Base-by-base conservation (phyloP, 495 filamentous ascomycete genomes). In the Letharia columbiana region DNA sequence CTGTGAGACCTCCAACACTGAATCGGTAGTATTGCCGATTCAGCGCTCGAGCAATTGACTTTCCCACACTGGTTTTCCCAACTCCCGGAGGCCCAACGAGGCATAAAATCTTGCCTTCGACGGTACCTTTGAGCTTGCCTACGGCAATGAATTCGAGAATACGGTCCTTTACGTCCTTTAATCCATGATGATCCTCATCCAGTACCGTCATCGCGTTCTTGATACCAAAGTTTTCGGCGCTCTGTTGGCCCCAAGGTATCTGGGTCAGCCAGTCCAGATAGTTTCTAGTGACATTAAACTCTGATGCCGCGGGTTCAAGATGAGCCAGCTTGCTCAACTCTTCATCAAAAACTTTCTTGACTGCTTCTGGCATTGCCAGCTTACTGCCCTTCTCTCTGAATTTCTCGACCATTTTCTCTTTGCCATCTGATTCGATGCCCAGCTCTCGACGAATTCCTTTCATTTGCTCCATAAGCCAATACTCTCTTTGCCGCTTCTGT, bases 381-480 rank as follows among this genome's bases (percentile, higher is more conserved):
- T 95, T 97, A 67, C 85, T 84, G 0, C 91, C 91, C 79, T 96
- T 97, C 74, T 96, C 92, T 76, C 89, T 93, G 78, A 98, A 99
- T 73, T 89, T 94, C 76, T 98, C 95, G 3, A 98, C 89, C 37
- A 99, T 82, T 77, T 96, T 97, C 66, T 99, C 94, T 75, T 96
- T 99, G 42, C 95, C 94, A 71, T 99, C 94, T 5, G 90, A 94
- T 75, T 98, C 95, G 64, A 97, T 91, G 18, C 95, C 95, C 31
- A 99, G 82, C 74, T 99, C 95, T 63, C 93, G 82, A 67, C 89
- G 87, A 72, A 99, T 98, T n/a, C 91, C 95, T 78, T 97, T 98
- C 92, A 98, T 95, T 72, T 99, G 95, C 75, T 99, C 94, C 91
- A 94, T 93, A 28, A 99, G 79, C 91, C 91, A 99, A 79, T 99